Evolutionary conservation across 2,329 filamentous ascomycete species (phyloP).

Genomic region (Apiospora pterosperma): DNA sequence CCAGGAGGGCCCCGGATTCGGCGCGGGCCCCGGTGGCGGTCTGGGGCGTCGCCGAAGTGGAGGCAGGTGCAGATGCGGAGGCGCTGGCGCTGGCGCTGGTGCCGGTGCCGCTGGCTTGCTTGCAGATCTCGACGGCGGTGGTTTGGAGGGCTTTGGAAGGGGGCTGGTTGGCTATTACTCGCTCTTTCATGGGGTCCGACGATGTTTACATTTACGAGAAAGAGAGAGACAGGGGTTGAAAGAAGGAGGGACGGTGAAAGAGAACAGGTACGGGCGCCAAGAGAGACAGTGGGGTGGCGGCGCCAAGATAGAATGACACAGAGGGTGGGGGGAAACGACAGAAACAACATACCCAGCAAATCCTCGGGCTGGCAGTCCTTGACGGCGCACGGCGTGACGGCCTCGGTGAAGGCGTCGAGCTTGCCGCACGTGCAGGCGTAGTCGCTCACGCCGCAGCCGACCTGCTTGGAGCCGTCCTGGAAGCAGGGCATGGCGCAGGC

Average conservation of each 20-base stretch:
- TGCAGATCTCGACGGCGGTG: constrained; percentile 15
- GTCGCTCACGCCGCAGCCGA: constrained; percentile 28
- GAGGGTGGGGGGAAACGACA: too few species aligned
- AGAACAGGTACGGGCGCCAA: too few species aligned
- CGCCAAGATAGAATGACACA: too few species aligned
- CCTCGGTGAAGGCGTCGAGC: constrained; percentile 26
- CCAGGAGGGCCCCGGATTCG: constrained; percentile 24
- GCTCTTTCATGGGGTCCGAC: neutral
- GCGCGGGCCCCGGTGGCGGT: constrained; percentile 21
- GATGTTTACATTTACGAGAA: too few species aligned
- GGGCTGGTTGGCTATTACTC: neutral
- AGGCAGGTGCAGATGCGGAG: constrained; percentile 1
- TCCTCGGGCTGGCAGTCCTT: constrained; percentile 28
- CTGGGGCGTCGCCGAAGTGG: constrained; percentile 9
- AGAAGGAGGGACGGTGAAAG: too few species aligned
- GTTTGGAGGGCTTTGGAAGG: constrained; percentile 12
- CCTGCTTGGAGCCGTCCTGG: constrained; percentile 18
- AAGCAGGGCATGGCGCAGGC: constrained; percentile 33
- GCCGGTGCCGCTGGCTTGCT: neutral
- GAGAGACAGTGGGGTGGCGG: too few species aligned
- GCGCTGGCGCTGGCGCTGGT: constrained; percentile 9
- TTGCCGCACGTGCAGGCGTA: constrained; percentile 32
- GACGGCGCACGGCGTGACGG: constrained; percentile 31
- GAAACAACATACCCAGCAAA: constrained; percentile 24
- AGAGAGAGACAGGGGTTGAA: neutral